These are phyloP conservation scores for Biscogniauxia mediterranea DNA, from an alignment of 2,329 filamentous ascomycete genomes.

Conservation along the genomic window DNA sequence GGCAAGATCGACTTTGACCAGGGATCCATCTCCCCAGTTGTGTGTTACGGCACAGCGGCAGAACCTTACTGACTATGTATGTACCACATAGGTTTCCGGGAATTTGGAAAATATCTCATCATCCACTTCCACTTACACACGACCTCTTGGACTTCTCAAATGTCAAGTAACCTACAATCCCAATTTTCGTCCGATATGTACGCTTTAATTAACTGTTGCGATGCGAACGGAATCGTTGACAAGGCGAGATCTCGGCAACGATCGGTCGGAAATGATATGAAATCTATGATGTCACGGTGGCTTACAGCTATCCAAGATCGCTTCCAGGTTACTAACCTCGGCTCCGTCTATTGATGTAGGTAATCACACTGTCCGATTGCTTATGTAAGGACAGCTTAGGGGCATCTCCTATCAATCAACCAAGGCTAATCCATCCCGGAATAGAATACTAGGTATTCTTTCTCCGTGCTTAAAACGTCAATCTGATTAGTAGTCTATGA, in stretches of 20 bases:
- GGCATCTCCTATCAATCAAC: too few relatives aligned
- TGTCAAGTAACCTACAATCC: too few relatives aligned
- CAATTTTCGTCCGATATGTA: neutral
- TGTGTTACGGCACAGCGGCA: neutral
- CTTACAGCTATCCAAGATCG: neutral
- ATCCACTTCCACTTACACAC: too few relatives aligned
- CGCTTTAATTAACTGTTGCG: neutral
- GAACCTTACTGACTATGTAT: too few relatives aligned
- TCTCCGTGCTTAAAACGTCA: too few relatives aligned
- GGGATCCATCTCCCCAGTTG: neutral
- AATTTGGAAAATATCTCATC: too few relatives aligned
- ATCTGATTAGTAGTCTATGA: too few relatives aligned
- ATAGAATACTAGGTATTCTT: too few relatives aligned
- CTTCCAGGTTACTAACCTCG: neutral
- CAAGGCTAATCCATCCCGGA: too few relatives aligned
- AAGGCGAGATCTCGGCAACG: neutral
- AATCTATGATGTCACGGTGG: neutral
- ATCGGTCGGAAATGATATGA: neutral
- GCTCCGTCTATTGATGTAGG: too few relatives aligned
- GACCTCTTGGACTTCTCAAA: too few relatives aligned
- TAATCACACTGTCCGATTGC: neutral
- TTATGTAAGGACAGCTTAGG: neutral
- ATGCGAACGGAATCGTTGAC: neutral
- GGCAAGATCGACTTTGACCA: neutral
- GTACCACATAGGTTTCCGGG: too few relatives aligned